Base-by-base conservation (phyloP, 495 filamentous ascomycete genomes). In the Penicillium atrosanguineum region DNA sequence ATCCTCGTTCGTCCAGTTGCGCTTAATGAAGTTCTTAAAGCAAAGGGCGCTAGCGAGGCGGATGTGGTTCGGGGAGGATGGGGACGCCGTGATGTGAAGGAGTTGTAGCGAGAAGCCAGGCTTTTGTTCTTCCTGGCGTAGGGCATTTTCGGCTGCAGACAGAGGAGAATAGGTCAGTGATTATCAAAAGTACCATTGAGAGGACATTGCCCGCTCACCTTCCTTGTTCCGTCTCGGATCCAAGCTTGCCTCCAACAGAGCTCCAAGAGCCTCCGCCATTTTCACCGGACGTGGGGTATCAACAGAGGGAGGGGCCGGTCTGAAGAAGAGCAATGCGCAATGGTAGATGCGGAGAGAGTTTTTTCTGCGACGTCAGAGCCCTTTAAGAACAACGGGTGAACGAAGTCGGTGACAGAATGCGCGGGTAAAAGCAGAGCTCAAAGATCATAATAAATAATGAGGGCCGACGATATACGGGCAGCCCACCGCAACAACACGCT, bases 11-110 rank as follows among this genome's bases (percentile, higher is more conserved):
- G 87, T 87, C 83, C 90, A 97, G 78, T 90, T 94, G 58, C 87
- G 81, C 72, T 86, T 88, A 62, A 99, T 90, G 67, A 93, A 92
- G 73, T 99, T 99, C 75, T 99, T 99, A 81, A 99, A 97, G 75
- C 85, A 95, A 43, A 99, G 79, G 25, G 94, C 90, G 62, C 88
- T 88, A n/a, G 94, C 83, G 41, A 97, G 87, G 23, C 95, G 85
- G 57, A 85, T 90, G 61, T 89, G 91, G 45, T 75, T 69, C 8
- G 87, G 83, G 53, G 83, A 83, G 23, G 75, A 68, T 19, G 84
- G 83, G 56, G 84, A 80, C 19, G 89, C 89, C 46, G 95, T 91
- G 64, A 97, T 91, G 50, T 88, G 88, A 23, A 99, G 84, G 34
- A 99, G 82, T 47, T 82, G 78, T 48, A 96, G 73, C n/a, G 94